These are phyloP conservation scores for Warburgia ugandensis DNA, from an alignment of 164 flowering plant species.

Conservation along the genomic window DNA sequence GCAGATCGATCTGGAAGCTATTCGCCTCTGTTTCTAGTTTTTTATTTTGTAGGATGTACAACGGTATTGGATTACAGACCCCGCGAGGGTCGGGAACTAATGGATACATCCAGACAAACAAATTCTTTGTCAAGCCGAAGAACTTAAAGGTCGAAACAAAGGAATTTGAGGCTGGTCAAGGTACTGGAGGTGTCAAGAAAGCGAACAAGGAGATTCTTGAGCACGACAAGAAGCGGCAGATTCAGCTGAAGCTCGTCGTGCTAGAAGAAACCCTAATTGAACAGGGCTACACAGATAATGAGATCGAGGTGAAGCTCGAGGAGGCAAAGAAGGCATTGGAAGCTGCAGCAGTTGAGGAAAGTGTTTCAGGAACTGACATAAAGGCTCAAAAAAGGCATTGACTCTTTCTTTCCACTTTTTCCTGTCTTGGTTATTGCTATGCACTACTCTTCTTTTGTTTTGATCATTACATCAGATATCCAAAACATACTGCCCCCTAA, in stretches of 20 bases:
- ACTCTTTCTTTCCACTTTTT: background rate
- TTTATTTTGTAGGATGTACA: constrained; percentile 74
- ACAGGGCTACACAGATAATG: constrained; percentile 80
- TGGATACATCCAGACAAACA: constrained; percentile 81
- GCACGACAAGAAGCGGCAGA: constrained; percentile 88
- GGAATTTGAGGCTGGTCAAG: constrained; percentile 64
- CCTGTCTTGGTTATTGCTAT: background rate
- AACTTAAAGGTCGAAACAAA: constrained; percentile 30
- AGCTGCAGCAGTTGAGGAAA: constrained; percentile 42
- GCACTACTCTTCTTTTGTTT: no score
- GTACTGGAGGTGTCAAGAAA: constrained; percentile 77
- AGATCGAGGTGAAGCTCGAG: constrained; percentile 51
- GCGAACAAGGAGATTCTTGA: constrained; percentile 81
- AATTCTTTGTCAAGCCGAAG: constrained; percentile 65
- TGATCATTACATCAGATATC: no score
- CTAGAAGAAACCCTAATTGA: constrained; percentile 75
- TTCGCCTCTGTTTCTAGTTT: background rate
- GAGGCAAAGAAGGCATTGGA: constrained; percentile 57
- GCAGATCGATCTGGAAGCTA: no score
- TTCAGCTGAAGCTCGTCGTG: constrained; percentile 73
- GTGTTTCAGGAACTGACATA: constrained; percentile 15
- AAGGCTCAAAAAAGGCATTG: constrained; percentile 7
- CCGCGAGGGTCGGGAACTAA: constrained; percentile 94
- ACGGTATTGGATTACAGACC: constrained; percentile 90
- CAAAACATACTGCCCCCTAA: no score